A percentile compares a stretch with the other conserved stretches of the same genome.
Conservation (phyloP, 768 basidiomycete genomes). For the Lepiota subincarnata region DNA sequence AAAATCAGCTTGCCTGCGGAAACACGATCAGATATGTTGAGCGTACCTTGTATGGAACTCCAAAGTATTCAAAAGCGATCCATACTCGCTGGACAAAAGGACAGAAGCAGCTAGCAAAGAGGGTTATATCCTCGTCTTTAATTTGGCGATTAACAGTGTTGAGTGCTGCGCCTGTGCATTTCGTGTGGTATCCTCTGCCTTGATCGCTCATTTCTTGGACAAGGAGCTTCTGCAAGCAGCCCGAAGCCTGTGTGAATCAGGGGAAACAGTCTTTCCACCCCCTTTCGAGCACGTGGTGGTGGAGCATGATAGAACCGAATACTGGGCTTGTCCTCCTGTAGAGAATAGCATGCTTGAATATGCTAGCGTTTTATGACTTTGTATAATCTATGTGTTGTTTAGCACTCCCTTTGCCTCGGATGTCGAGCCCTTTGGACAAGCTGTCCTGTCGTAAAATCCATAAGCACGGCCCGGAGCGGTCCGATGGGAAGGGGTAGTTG, state of each 20-base stretch:
- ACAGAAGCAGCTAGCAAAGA: slow-evolving; percentile 75
- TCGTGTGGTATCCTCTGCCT: slow-evolving; percentile 32
- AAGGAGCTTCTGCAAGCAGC: too few relatives aligned
- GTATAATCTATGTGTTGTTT: too few relatives aligned
- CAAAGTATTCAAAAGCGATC: slow-evolving; percentile 67
- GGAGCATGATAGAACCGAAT: slow-evolving; percentile 14
- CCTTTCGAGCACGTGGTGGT: too few relatives aligned
- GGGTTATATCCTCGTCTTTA: slow-evolving; percentile 47
- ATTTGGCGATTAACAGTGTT: slow-evolving; percentile 50
- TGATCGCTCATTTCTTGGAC: slow-evolving; percentile 17
- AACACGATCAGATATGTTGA: not conserved
- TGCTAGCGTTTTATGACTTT: too few relatives aligned
- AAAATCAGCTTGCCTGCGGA: not conserved
- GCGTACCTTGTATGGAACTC: slow-evolving; percentile 64
- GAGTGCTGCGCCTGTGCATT: slow-evolving; percentile 47
- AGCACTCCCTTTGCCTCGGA: too few relatives aligned
- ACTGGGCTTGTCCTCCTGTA: too few relatives aligned
- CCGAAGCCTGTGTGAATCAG: not conserved
- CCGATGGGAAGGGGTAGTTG: not conserved
- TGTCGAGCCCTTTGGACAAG: too few relatives aligned
- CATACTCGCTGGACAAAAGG: slow-evolving; percentile 83
- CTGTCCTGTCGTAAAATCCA: too few relatives aligned
- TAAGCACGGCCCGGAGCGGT: too few relatives aligned
- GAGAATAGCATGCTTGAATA: too few relatives aligned
- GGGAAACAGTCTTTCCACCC: not conserved